Evolutionary conservation across 352 stramenopile genomes (phyloP), one percentile per base, ranked within the genome.

Genomic region (Pythium utonaiense): DNA sequence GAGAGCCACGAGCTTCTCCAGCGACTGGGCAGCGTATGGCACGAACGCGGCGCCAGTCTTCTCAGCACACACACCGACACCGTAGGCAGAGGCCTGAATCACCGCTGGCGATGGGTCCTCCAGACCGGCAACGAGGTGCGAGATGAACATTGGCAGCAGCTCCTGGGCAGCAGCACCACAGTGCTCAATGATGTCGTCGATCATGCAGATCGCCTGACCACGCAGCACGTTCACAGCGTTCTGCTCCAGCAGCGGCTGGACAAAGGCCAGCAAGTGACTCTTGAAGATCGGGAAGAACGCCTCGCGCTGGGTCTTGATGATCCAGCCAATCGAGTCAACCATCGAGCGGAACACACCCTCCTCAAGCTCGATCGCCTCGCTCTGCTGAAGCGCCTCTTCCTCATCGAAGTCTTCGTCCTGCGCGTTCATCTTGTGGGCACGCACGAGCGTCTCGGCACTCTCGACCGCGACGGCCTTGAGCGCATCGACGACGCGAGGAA

Each of bases 151-250:
- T 10, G 86, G 80, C 33, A 93, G 65, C n/a, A 93, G 66, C 74
- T 90, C 79, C 68, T 89, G 78, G 1, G 80, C 76, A 16, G 74
- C 71, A 52, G 62, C 67, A 36, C 79, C 83, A 56, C 86, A 91
- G 75, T 93, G 83, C 70, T 95, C 86, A 48, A 95, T 88, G 49
- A 95, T 76, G 67, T 95, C 86, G 63, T 95, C 86, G 44, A 95
- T 78, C 75, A 91, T 93, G 75, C 86, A 95, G 62, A 95, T 93
- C 49, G 80, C 80, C 57, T 93, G 84, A 10, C 80, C 80, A 42
- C 86, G 86, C 19, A 95, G 66, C 62, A 89, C 78, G 53, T 76
- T 64, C 21, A 89, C 56, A 9, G 75, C 72, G 54, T 73, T 71
- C 31, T 73, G 69, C 48, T 90, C 80, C 25, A 95, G 70, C 53